Base-by-base conservation (phyloP, 345 rosid genomes). In the Durio zibethinus region DNA sequence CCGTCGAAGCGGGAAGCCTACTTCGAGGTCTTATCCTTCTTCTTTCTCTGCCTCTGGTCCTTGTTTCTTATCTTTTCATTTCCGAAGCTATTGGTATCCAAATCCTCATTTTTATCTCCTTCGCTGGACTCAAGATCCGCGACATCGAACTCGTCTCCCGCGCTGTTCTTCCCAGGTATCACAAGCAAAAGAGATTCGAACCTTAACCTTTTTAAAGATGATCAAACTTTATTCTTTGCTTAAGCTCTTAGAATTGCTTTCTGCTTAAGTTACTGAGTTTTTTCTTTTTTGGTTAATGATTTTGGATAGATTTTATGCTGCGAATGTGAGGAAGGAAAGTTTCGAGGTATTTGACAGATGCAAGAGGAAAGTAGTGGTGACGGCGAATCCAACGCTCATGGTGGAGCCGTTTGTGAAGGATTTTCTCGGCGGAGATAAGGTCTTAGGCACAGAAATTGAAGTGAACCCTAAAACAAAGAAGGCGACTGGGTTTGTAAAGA, bases 321-420 rank as follows among this genome's bases (percentile, higher is more conserved):
- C 93, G 47, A 92, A 95, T 78, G 96, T 95, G 85, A 90, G 99
- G 75, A 79, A 86, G 76, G 98, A 93, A 56, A 93, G 96, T 79
- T 95, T 72, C 61, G 89, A 89, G 74, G 92, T 95, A 80, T 95
- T 95, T 43, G 96, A 90, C 38, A 86, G 77, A 72, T 93, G 97
- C 86, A 90, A 88, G 85, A 86, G 94, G 85, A 93, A 90, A 80
- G 98, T 93, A 79, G 97, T 95, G 78, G 99, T 95, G 85, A 95
- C 99, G 70, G 98, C 97, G 36, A 95, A 92, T 81, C 98, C 98
- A 53, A 85, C 83, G 18, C 76, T 95, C 40, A 93, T 95, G 99
- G 99, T 95, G 66, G 98, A 95, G 82, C 88, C 98, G 9, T 95
- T 95, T 43, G 94, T 90, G 78, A 93, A 88, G 86, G 97, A 92